These are phyloP conservation scores for Corymbia maculata DNA, from an alignment of 345 rosid genomes.

Conservation along the genomic window DNA sequence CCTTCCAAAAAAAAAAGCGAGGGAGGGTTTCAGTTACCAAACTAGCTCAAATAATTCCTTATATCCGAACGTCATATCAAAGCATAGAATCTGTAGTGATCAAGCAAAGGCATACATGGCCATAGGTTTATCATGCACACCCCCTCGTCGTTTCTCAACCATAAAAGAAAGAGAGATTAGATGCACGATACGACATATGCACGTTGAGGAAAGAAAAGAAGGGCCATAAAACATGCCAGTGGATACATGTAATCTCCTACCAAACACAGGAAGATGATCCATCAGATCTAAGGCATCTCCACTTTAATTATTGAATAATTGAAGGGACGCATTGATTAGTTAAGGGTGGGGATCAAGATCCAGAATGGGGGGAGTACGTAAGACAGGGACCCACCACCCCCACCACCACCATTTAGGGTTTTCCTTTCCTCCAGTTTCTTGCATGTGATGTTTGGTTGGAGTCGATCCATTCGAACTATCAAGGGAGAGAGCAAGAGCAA, in stretches of 20 bases:
- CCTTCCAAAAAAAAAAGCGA: not conserved
- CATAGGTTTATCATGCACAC: not conserved
- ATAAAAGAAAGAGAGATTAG: not conserved
- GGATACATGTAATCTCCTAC: not conserved
- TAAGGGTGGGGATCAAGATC: not conserved
- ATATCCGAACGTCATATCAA: not conserved
- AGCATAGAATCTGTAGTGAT: not conserved
- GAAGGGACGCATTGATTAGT: not conserved
- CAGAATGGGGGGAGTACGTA: not conserved
- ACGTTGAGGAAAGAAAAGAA: not conserved
- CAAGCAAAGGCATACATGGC: not conserved
- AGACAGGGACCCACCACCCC: not conserved
- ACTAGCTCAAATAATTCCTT: not conserved
- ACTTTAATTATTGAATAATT: not conserved
- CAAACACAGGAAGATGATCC: not conserved
- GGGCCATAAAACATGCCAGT: not conserved
- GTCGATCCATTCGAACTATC: not conserved
- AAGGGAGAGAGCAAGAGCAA: not conserved
- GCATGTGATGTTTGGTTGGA: constrained; percentile 26
- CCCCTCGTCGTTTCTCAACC: not conserved
- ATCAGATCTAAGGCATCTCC: not conserved
- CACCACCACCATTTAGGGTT: not conserved
- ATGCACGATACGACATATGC: not conserved
- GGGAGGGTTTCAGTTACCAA: not conserved
- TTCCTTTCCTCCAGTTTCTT: not conserved